These are phyloP conservation scores for Metschnikowia gelsemii DNA, from an alignment of 805 yeast species.

Conservation along the genomic window DNA sequence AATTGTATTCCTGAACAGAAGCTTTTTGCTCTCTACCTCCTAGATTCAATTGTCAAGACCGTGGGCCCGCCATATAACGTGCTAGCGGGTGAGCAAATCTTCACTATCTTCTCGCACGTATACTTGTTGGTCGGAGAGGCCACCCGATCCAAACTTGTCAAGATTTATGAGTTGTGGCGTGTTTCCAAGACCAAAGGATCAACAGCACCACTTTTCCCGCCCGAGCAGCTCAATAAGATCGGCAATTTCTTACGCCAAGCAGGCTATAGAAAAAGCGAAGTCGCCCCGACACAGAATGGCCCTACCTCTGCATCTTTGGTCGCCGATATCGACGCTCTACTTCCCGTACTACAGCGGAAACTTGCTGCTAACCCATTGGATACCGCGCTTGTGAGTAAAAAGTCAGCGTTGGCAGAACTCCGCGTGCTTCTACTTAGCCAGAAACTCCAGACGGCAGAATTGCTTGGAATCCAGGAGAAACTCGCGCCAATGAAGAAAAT, in stretches of 20 bases:
- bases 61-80: constrained; percentile 89
- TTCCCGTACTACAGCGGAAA: constrained; percentile 44
- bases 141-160: constrained; percentile 67
- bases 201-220: constrained; percentile 71
- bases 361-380: constrained; percentile 34
- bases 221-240: constrained; percentile 64
- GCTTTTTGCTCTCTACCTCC: constrained; percentile 75
- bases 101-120: constrained; percentile 68
- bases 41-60: constrained; percentile 90
- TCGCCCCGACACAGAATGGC: constrained; percentile 1
- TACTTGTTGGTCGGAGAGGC: constrained; percentile 76
- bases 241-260: constrained; percentile 61
- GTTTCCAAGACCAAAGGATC: constrained; percentile 55
- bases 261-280: constrained; percentile 21
- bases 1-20: constrained; percentile 82
- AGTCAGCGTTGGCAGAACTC: constrained; percentile 46
- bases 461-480: constrained; percentile 39
- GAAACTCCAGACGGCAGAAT: constrained; percentile 33
- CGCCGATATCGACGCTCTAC: constrained; percentile 37
- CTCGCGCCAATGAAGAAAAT: constrained; percentile 33
- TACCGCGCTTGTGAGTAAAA: constrained; percentile 42
- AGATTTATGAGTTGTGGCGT: constrained; percentile 88
- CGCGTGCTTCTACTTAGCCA: constrained; percentile 40
- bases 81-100: constrained; percentile 67
- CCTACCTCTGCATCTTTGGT: constrained; percentile 22